Conservation (phyloP, 1,284 basidiomycete species). For the Termitomyces sp. region DNA sequence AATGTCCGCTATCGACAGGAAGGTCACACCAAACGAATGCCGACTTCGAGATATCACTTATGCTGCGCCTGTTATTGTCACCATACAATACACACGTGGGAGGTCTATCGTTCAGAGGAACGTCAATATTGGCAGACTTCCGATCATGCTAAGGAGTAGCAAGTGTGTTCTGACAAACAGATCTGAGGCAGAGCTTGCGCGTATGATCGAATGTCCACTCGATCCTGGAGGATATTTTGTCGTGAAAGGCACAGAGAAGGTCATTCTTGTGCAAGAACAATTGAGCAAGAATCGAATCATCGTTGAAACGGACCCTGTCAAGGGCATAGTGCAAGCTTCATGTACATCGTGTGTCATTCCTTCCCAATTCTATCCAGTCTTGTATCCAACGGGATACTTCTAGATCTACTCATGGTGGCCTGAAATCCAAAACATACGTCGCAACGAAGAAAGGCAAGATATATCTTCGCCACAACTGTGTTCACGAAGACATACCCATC, state of each 20-base stretch:
- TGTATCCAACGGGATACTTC: not conserved
- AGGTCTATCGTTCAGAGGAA: slow-evolving; percentile 86
- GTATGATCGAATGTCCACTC: slow-evolving; percentile 94
- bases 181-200: slow-evolving; percentile 78
- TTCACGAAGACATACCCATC: slow-evolving; percentile 96
- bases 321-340: slow-evolving; percentile 91
- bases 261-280: slow-evolving; percentile 98
- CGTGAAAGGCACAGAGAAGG: slow-evolving; percentile 99
- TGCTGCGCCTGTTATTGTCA: slow-evolving; percentile 90
- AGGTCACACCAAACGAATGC: slow-evolving; percentile 96
- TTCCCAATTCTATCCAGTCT: slow-evolving; percentile 2
- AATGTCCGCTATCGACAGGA: slow-evolving; percentile 73
- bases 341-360: slow-evolving; percentile 82
- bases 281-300: slow-evolving; percentile 99
- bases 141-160: slow-evolving; percentile 96
- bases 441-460: slow-evolving; percentile 92
- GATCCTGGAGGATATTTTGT: slow-evolving; percentile 99
- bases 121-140: slow-evolving; percentile 88
- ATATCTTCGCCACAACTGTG: slow-evolving; percentile 97
- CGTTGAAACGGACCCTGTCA: slow-evolving; percentile 89
- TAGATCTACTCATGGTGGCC: slow-evolving; percentile 93
- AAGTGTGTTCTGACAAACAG: slow-evolving; percentile 86
- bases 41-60: slow-evolving; percentile 96
- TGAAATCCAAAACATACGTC: slow-evolving; percentile 99
- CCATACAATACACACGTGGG: slow-evolving; percentile 93